Base-by-base conservation (phyloP, 352 stramenopile species). In the Phytophthora litchii region DNA sequence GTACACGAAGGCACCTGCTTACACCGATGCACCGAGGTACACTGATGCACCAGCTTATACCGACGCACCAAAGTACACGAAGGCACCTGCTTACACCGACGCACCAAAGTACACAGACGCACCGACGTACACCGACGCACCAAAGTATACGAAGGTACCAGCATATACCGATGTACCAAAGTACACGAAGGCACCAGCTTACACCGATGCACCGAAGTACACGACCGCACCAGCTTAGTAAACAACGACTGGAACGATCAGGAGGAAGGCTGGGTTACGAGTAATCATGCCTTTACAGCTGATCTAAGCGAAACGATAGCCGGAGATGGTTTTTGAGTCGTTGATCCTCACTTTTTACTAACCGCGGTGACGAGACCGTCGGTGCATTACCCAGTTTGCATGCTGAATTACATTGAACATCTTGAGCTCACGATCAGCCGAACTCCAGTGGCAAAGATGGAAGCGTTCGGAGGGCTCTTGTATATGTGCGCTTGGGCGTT, bases 341-440 rank as follows among this genome's bases (percentile, higher is more conserved):
- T n/a, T n/a, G n/a, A n/a, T n/a, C 43, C 23, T 34, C 10, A 41
- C 13, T 5, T 21, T 32, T 47, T 25, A 7, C 40, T 20, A 25
- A 53, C n/a, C 25, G 4, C 27, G n/a, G 19, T 14, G 36, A 51
- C 17, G 16, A 40, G 23, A 17, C 17, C 10, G n/a, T 27, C n/a
- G 14, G 27, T 12, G 29, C 27, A 20, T 13, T 32, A 58, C 23
- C 44, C 9, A 50, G 20, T 52, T 54, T 68, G 44, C 46, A 54
- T 64, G 23, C 38, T 46, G 32, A 59, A 43, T 36, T 46, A 36
- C 29, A 36, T 67, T 50, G 37, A 58, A 58, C 38, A 36, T 63
- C 9, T n/a, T 23, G 44, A 42, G 35, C 45, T 41, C 38, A 21
- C 42, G 50, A 32, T 50, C 19, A 36, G 32, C 36, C 21, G 25